phyloP scores from a whole-genome alignment of 2,329 filamentous ascomycete genomes.

The Cylindrodendrum hubeiense region DNA sequence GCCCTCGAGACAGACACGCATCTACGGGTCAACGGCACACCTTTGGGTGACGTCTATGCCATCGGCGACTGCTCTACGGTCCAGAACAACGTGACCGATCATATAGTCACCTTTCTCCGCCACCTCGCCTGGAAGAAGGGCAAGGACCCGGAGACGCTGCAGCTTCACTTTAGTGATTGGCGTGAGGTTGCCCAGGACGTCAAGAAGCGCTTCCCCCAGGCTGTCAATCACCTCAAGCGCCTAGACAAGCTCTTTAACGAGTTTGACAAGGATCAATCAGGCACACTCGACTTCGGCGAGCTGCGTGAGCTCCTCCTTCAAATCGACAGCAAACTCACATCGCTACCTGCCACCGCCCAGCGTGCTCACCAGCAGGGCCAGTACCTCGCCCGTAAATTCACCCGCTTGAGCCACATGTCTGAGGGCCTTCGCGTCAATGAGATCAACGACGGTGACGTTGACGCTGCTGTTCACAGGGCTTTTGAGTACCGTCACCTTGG shows the following conservation, averaged over 20 bases:
- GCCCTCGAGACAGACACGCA: conserved; percentile 96
- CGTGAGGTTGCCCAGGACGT: conserved; percentile 85
- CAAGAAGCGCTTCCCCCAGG: conserved; percentile 91
- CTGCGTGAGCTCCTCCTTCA: conserved; percentile 88
- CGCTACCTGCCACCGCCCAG: conserved; percentile 93
- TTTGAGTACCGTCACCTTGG: conserved; percentile 96
- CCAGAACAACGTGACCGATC: conserved; percentile 95
- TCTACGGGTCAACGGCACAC: conserved; percentile 87
- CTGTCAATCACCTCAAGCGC: conserved; percentile 85
- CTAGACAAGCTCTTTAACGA: conserved; percentile 91
- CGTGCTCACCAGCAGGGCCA: conserved; percentile 95
- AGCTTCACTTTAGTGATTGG: conserved; percentile 91
- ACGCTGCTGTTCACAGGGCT: conserved; percentile 91
- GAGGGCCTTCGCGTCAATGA: conserved; percentile 84
- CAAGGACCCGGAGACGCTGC: conserved; percentile 88
- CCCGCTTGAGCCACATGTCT: conserved; percentile 84
- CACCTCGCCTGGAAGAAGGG: conserved; percentile 92
- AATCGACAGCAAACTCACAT: conserved; percentile 95
- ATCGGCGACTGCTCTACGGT: conserved; percentile 97
- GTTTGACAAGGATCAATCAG: conserved; percentile 93
- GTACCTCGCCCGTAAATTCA: conserved; percentile 94
- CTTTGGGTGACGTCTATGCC: conserved; percentile 94
- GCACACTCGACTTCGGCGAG: conserved; percentile 94
- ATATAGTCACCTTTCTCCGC: conserved; percentile 90
- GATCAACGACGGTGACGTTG: conserved; percentile 88